Base-by-base conservation (phyloP, 1,284 basidiomycete genomes). In the Rhodotorula sp. region DNA sequence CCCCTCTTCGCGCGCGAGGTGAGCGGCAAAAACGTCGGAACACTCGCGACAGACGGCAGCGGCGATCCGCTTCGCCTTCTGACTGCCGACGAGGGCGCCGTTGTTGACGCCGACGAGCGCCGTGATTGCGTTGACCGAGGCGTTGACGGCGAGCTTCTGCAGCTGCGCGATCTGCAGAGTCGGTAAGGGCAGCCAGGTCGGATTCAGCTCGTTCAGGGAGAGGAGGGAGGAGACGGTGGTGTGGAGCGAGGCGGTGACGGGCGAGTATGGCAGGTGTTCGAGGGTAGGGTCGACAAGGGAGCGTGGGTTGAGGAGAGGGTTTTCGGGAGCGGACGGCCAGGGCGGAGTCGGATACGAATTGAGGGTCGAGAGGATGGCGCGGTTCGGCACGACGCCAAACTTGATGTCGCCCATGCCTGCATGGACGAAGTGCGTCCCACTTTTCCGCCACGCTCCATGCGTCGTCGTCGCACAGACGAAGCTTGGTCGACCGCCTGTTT, bases 71-170 rank as follows among this genome's bases (percentile, higher is more conserved):
- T 74, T 59, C 0, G 80, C 78, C 20, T 76, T 60, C 40, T 68
- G 67, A 22, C 76, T 75, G 28, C 77, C 77, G 63, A 77, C 76
- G n/a, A 82, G 79, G 1, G 88, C 86, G 26, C 92, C 93, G 77
- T 96, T 97, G 64, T 86, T 84, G 76, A 92, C 90, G 56, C 87
- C 86, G 69, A 92, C 82, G 24, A 97, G 80, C 0, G 92, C 90
- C 0, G 93, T 92, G 71, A 98, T 83, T 0, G 94, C 88, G 78
- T 97, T 95, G 81, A 98, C 87, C 77, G 88, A 85, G 20, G 88
- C 84, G 79, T 96, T 94, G 73, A 92, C 86, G 46, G 89, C 91
- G 62, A 97, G 83, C 81, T 95, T 96, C 72, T 87, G 87, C 44
- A 91, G 86, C 80, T 94, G 86, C 10, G 85, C 83, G 44, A 88